Conservation (phyloP, 108 stramenopile species). For the Bacterosira constricta region DNA sequence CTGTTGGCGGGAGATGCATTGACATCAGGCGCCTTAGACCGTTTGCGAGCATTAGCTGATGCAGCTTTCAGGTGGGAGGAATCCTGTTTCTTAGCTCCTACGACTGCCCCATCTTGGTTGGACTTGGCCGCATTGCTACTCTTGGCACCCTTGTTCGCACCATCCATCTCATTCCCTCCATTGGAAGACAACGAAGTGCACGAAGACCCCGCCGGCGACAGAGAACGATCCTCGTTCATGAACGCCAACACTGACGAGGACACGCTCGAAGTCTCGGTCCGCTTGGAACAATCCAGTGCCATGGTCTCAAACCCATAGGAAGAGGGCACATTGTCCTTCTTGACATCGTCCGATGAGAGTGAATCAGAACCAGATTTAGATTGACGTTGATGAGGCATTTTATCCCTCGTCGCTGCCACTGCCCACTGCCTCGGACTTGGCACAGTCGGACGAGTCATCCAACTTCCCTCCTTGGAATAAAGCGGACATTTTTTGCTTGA, state of each 20-base stretch:
- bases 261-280: slow-evolving; percentile 46
- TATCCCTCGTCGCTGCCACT: slow-evolving; percentile 48
- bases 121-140: background rate
- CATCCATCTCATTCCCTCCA: slow-evolving; percentile 13
- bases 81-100: slow-evolving; percentile 15
- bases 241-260: slow-evolving; percentile 48
- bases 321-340: slow-evolving; percentile 31
- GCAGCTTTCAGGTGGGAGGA: slow-evolving; percentile 3
- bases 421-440: slow-evolving; percentile 26
- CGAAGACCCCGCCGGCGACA: slow-evolving; percentile 19
- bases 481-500: slow-evolving; percentile 22
- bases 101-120: background rate
- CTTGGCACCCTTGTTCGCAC: background rate
- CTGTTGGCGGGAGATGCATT: background rate
- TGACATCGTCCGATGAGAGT: slow-evolving; percentile 41
- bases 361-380: slow-evolving; percentile 46
- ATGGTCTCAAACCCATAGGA: slow-evolving; percentile 8
- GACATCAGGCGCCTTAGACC: slow-evolving; percentile 3
- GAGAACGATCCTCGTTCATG: slow-evolving; percentile 33
- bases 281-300: slow-evolving; percentile 34
- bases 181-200: slow-evolving; percentile 24
- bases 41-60: background rate
- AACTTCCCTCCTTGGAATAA: background rate
- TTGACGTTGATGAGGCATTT: slow-evolving; percentile 43
- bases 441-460: slow-evolving; percentile 41